phyloP scores from a whole-genome alignment of 495 filamentous ascomycete genomes.

The Astrothelium macrocarpum region DNA sequence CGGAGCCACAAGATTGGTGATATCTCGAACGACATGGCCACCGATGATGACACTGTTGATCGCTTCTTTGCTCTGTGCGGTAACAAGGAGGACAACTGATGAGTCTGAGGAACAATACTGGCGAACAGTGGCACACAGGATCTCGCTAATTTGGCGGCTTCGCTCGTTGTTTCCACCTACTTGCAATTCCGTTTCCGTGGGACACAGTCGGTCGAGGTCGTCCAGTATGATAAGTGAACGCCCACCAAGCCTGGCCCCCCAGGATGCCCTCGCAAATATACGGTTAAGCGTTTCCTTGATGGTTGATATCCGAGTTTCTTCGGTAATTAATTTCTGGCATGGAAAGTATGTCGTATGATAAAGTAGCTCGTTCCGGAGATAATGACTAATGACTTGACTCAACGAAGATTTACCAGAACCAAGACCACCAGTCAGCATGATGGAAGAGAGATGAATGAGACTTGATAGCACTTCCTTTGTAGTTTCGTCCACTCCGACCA shows the following conservation, averaged over 20 bases:
- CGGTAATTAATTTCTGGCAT: slow-evolving; percentile 72
- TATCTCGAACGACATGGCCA: slow-evolving; percentile 32
- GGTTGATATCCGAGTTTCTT: slow-evolving; percentile 75
- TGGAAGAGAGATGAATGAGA: slow-evolving; percentile 74
- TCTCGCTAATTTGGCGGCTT: slow-evolving; percentile 84
- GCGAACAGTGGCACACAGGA: slow-evolving; percentile 69
- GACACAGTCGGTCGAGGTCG: slow-evolving; percentile 86
- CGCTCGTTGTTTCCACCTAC: slow-evolving; percentile 85
- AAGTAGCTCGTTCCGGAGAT: slow-evolving; percentile 53
- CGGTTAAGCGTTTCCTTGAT: slow-evolving; percentile 81
- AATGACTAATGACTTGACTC: slow-evolving; percentile 53
- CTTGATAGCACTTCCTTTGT: slow-evolving; percentile 60
- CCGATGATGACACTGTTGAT: slow-evolving; percentile 33
- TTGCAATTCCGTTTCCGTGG: slow-evolving; percentile 83
- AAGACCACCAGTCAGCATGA: slow-evolving; percentile 76
- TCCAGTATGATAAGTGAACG: slow-evolving; percentile 77
- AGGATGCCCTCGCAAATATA: slow-evolving; percentile 78
- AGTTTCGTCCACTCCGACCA: slow-evolving; percentile 78
- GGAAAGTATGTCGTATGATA: slow-evolving; percentile 74
- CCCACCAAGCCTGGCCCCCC: slow-evolving; percentile 78
- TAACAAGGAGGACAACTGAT: slow-evolving; percentile 79
- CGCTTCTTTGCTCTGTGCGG: slow-evolving; percentile 80
- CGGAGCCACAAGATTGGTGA: slow-evolving; percentile 71
- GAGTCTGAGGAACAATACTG: slow-evolving; percentile 69
- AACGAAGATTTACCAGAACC: slow-evolving; percentile 84